Base-by-base conservation (phyloP, 2,329 filamentous ascomycete genomes). In the Chaetoscypha palmicola region DNA sequence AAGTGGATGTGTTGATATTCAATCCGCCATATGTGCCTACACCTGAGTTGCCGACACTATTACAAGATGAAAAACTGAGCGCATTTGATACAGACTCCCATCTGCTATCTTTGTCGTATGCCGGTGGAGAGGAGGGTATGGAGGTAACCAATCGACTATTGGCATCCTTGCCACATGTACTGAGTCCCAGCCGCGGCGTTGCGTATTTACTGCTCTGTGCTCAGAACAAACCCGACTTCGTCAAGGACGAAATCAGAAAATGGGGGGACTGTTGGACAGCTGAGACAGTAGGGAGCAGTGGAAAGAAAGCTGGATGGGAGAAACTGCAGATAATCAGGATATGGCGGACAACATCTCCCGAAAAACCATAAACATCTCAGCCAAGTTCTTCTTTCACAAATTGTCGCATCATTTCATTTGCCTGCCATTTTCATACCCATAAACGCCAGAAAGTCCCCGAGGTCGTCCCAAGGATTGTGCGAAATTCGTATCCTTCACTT, bases 21-120 rank as follows among this genome's bases (percentile, higher is more conserved):
- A 98, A 98, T 62, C 92, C 92, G 41, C 92, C 92, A 0, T 98
- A 98, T 62, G 92, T 98, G 11, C 92, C 92, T 2, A 94, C 90
- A 2, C 74, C 82, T 20, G 76, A 80, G 31, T 67, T 94, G 47
- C 90, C 91, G 1, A 62, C 66, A 19, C 64, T 75, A 26, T 66
- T 73, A 9, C 55, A 35, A 43, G 56, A 38, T 19, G 58, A 50
- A 38, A 56, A 53, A 2, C 56, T 57, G 2, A 52, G 53, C 20
- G 43, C 68, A 8, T 95, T 88, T 54, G 86, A 90, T 44, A 77
- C 81, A 45, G 89, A 96, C 59, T 90, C 86, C 21, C 83, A 88
- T 59, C 72, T 96, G 43, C 74, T 97, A 19, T 80, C 84, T 30
- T 69, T 97, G 37, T 87, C 89, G 3, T 97, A 95, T 62, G 91